phyloP scores from a whole-genome alignment of 495 filamentous ascomycete genomes.

The Penicillium simplicissimum region DNA sequence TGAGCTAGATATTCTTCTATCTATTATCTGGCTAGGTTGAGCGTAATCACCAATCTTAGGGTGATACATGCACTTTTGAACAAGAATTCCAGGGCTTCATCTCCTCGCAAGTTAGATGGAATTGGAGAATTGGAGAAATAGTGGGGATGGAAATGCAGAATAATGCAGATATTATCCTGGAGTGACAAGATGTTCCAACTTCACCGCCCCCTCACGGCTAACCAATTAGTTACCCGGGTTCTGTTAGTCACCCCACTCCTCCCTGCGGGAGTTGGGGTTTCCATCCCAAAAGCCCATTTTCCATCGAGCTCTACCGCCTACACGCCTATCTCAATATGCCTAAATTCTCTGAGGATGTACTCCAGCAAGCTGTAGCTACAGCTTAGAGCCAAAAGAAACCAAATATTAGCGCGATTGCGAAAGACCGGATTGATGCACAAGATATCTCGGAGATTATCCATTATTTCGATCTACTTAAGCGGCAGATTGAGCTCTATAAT shows the following conservation, averaged over 20 bases:
- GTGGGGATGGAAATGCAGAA: too few relatives aligned
- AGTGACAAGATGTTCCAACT: too few relatives aligned
- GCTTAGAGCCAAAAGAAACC: neutral
- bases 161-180: too few relatives aligned
- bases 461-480: neutral
- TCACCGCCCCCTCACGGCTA: too few relatives aligned
- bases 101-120: too few relatives aligned
- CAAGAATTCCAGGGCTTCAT: too few relatives aligned
- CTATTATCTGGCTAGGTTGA: too few relatives aligned
- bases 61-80: too few relatives aligned
- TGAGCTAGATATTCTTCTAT: too few relatives aligned
- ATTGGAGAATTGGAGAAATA: too few relatives aligned
- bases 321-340: neutral
- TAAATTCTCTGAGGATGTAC: neutral
- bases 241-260: constrained; percentile 1
- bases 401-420: neutral
- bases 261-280: neutral
- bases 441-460: neutral
- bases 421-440: neutral
- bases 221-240: too few relatives aligned
- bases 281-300: neutral
- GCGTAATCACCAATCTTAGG: too few relatives aligned
- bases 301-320: neutral
- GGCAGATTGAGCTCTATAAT: neutral
- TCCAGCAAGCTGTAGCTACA: neutral